Evolutionary conservation across 140 eudicot genomes (phyloP).

Genomic region (Senecio squalidus): DNA sequence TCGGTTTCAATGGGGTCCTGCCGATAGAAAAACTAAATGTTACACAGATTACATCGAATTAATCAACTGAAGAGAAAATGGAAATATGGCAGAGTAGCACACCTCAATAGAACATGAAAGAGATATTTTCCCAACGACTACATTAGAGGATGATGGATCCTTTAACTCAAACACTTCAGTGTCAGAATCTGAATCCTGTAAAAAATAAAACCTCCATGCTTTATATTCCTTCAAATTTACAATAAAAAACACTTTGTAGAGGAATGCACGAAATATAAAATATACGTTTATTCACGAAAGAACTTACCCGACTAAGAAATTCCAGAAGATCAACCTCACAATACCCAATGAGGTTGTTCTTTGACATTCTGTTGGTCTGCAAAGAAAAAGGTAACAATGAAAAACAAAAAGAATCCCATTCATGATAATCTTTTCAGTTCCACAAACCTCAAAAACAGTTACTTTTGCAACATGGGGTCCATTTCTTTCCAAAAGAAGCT

Average conservation of each 20-base stretch:
- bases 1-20: slow-evolving; percentile 94
- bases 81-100: slow-evolving; percentile 13
- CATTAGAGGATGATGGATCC: slow-evolving; percentile 61
- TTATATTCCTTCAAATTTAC: slow-evolving; percentile 1
- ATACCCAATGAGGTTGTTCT: slow-evolving; percentile 72
- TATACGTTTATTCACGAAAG: background rate
- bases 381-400: slow-evolving; percentile 17
- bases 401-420: no score
- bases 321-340: slow-evolving; percentile 79
- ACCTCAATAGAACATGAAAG: slow-evolving; percentile 88
- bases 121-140: slow-evolving; percentile 60
- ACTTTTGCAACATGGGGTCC: slow-evolving; percentile 89
- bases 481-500: slow-evolving; percentile 73
- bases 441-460: slow-evolving; percentile 81
- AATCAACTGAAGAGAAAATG: background rate
- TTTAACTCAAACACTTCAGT: slow-evolving; percentile 43
- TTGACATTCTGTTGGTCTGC: slow-evolving; percentile 80
- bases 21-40: background rate
- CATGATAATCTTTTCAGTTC: no score
- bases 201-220: slow-evolving; percentile 1
- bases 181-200: slow-evolving; percentile 70
- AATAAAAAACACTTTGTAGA: background rate
- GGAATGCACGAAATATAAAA: background rate
- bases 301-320: slow-evolving; percentile 66
- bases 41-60: background rate